phyloP scores from a whole-genome alignment of 345 rosid species.

The Syzygium jambos region DNA sequence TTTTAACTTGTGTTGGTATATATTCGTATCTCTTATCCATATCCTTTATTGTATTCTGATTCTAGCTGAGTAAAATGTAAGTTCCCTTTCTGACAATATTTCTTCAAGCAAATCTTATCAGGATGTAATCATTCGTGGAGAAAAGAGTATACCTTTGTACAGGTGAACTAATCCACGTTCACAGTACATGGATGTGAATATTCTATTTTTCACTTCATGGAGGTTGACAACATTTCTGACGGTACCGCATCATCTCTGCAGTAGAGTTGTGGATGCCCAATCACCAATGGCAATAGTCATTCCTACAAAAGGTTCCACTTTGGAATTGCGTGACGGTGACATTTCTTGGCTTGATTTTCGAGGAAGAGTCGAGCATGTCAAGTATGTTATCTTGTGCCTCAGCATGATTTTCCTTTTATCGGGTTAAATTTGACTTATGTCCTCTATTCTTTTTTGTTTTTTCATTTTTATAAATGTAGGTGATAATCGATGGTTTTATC shows the following conservation, averaged over 20 bases:
- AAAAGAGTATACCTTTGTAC: slow-evolving; percentile 75
- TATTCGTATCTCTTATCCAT: neutral
- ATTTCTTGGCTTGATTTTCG: slow-evolving; percentile 73
- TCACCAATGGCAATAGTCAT: slow-evolving; percentile 80
- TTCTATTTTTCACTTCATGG: neutral
- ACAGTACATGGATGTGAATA: neutral
- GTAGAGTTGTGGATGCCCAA: slow-evolving; percentile 81
- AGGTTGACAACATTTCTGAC: slow-evolving; percentile 14
- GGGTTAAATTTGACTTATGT: neutral
- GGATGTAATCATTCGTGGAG: slow-evolving; percentile 89
- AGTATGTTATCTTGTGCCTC: slow-evolving; percentile 24
- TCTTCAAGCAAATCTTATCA: slow-evolving; percentile 10
- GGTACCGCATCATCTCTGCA: slow-evolving; percentile 34
- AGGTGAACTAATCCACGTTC: slow-evolving; percentile 47
- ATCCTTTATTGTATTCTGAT: neutral
- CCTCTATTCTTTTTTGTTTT: neutral
- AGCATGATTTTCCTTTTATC: neutral
- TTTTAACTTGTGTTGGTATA: neutral
- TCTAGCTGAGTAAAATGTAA: neutral
- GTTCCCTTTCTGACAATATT: neutral
- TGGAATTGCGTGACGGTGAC: slow-evolving; percentile 67
- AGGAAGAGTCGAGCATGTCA: slow-evolving; percentile 38
- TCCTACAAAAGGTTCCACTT: slow-evolving; percentile 45
- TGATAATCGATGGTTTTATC: neutral
- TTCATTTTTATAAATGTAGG: neutral